Conservation (phyloP, 768 basidiomycete species). For the Heimioporus sp. region DNA sequence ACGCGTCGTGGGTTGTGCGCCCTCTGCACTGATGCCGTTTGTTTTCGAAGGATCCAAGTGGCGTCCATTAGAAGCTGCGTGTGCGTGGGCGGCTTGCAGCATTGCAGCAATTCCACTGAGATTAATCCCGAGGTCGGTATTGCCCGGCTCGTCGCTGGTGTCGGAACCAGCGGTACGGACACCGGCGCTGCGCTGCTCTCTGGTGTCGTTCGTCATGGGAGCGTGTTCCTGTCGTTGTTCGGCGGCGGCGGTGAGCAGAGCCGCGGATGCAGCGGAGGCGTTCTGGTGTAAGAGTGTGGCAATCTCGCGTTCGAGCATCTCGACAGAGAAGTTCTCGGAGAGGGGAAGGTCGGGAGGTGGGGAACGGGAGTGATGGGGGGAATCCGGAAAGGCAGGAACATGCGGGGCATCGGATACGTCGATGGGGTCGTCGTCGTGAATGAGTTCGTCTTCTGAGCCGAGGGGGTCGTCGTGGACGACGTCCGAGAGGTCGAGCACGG, state of each 20-base stretch:
- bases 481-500: constrained; percentile 74
- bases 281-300: constrained; percentile 73
- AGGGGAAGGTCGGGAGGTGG: constrained; percentile 29
- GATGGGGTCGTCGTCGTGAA: constrained; percentile 28
- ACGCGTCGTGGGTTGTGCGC: constrained; percentile 54
- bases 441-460: constrained; percentile 49
- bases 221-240: constrained; percentile 59
- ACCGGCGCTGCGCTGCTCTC: constrained; percentile 24
- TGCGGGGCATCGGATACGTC: constrained; percentile 32
- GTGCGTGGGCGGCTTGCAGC: constrained; percentile 73
- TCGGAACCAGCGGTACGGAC: constrained; percentile 12
- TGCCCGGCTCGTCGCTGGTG: constrained; percentile 14
- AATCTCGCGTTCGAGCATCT: constrained; percentile 77
- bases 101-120: constrained; percentile 73
- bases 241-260: constrained; percentile 61
- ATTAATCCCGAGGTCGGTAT: constrained; percentile 49
- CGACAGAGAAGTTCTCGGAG: constrained; percentile 59
- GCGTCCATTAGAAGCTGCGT: constrained; percentile 48
- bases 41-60: constrained; percentile 46
- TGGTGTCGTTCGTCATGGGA: constrained; percentile 35
- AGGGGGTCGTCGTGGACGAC: constrained; percentile 81
- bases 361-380: constrained; percentile 15
- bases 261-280: constrained; percentile 65
- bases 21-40: constrained; percentile 44
- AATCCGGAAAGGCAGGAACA: constrained; percentile 26